Evolutionary conservation across 73 alveolate species (phyloP).

Genomic region (Tetrahymena elliotti): DNA sequence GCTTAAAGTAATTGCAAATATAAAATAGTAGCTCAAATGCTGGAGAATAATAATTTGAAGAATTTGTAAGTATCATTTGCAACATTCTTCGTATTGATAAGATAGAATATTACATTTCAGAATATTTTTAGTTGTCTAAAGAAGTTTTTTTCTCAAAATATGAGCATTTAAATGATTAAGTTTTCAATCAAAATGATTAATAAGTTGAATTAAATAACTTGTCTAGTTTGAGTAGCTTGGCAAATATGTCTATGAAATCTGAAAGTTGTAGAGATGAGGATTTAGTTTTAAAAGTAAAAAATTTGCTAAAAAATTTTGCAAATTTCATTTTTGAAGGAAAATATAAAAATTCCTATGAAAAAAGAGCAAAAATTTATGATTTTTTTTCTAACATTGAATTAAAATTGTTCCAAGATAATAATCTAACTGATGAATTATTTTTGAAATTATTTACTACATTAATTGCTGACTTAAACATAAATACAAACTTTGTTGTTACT

Average conservation of each 20-base stretch:
- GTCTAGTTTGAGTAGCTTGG: background rate
- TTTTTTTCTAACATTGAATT: too few species aligned
- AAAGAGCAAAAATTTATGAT: background rate
- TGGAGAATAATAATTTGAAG: background rate
- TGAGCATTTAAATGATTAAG: too few species aligned
- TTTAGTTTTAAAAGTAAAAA: background rate
- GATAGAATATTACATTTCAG: background rate
- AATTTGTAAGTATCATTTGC: background rate
- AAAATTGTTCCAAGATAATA: background rate
- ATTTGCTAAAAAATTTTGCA: background rate
- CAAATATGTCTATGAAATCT: background rate
- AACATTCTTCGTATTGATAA: background rate
- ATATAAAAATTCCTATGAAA: too few species aligned
- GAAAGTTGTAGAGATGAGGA: background rate
- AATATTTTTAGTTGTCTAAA: background rate
- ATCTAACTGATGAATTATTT: background rate
- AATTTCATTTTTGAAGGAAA: background rate
- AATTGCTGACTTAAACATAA: background rate
- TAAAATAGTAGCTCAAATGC: too few species aligned
- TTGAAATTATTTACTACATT: background rate
- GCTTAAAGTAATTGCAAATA: background rate
- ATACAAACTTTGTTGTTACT: background rate
- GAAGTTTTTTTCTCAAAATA: background rate
- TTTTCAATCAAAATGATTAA: too few species aligned
- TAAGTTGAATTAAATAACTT: too few species aligned